Conservation (phyloP, 257 asterid genomes). For the Ballota nigra region DNA sequence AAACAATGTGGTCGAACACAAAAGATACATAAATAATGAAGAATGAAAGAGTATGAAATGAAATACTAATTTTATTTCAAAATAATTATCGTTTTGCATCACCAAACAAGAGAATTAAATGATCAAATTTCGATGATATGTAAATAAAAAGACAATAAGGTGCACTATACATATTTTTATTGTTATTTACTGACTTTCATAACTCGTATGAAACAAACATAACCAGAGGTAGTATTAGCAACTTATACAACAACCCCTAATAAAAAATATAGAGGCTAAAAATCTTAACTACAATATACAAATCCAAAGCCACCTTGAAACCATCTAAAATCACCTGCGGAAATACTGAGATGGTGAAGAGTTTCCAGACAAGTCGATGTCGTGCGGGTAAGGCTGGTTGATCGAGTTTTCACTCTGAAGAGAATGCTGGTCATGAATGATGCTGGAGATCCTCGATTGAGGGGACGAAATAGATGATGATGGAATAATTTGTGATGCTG, state of each 20-base stretch:
- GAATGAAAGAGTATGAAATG: no score
- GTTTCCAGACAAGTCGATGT: slow-evolving; percentile 60
- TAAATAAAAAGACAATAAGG: no score
- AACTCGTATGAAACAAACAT: no score
- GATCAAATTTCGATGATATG: no score
- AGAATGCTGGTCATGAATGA: slow-evolving; percentile 38
- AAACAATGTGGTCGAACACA: no score
- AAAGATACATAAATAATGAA: no score
- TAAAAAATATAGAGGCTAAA: slow-evolving; percentile 19
- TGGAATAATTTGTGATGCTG: slow-evolving; percentile 42
- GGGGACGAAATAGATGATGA: slow-evolving; percentile 34
- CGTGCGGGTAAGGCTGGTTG: slow-evolving; percentile 45
- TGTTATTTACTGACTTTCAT: no score
- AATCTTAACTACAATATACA: slow-evolving; percentile 35
- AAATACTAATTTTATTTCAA: no score
- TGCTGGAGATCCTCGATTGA: slow-evolving; percentile 32
- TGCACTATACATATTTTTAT: no score
- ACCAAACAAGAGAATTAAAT: no score
- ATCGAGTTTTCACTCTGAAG: slow-evolving; percentile 48
- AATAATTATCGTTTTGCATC: no score
- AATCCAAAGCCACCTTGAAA: neutral
- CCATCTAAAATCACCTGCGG: slow-evolving; percentile 30
- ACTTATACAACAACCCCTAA: neutral
- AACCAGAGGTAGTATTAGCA: neutral
- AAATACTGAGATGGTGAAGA: slow-evolving; percentile 68